These are phyloP conservation scores for Talaromyces pinophilus DNA, from an alignment of 2,329 filamentous ascomycete species.

Conservation along the genomic window DNA sequence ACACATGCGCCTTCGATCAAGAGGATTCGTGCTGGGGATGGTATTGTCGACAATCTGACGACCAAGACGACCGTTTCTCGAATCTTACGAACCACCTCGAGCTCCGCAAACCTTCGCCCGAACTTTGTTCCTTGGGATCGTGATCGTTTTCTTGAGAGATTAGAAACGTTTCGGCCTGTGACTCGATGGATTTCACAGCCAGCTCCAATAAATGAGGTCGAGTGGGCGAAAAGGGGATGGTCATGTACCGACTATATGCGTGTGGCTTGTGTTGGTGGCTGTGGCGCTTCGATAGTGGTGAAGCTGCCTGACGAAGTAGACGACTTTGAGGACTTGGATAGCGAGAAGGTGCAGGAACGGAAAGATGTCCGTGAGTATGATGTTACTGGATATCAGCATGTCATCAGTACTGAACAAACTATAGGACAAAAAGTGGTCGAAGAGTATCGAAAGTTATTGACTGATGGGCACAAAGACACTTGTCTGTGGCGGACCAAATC, in stretches of 20 bases:
- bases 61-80: conserved; percentile 26
- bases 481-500: conserved; percentile 85
- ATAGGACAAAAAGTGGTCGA: conserved; percentile 68
- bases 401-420: neutral
- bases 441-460: conserved; percentile 72
- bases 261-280: conserved; percentile 77
- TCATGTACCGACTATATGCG: conserved; percentile 79
- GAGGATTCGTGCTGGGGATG: conserved; percentile 35
- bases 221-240: conserved; percentile 95
- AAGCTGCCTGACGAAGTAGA: conserved; percentile 70
- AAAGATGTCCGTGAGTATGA: conserved; percentile 47
- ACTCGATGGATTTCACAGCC: conserved; percentile 95
- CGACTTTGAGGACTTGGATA: conserved; percentile 49
- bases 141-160: conserved; percentile 73
- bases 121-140: conserved; percentile 88
- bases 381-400: neutral
- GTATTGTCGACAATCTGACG: conserved; percentile 25
- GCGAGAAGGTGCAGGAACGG: conserved; percentile 44
- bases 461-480: conserved; percentile 72
- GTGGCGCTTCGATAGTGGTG: conserved; percentile 79
- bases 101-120: conserved; percentile 48
- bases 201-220: conserved; percentile 78
- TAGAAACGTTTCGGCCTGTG: conserved; percentile 87
- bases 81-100: conserved; percentile 32
- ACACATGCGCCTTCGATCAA: conserved; percentile 34